These are phyloP conservation scores for Boechera retrofracta DNA, from an alignment of 345 rosid species.

Conservation along the genomic window DNA sequence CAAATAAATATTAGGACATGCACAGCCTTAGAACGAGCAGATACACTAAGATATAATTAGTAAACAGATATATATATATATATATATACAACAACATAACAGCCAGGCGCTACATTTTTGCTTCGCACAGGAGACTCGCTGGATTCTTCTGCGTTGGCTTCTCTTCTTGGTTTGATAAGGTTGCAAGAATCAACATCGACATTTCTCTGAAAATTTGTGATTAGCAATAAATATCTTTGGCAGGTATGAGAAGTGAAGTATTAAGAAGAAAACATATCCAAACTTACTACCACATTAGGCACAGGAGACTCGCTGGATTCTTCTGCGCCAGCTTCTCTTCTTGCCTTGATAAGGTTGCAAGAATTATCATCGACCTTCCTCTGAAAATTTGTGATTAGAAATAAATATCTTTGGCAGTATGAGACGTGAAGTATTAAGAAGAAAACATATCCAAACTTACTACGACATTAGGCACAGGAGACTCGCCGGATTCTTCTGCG, in stretches of 20 bases:
- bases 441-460: no score
- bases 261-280: background rate
- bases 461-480: conserved; percentile 1
- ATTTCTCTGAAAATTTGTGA: conserved; percentile 19
- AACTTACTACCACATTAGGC: no score
- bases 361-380: no score
- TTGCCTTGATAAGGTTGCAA: no score
- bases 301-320: no score
- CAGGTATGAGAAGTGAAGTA: conserved; percentile 13
- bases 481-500: conserved; percentile 16
- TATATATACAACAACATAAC: background rate
- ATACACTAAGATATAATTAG: background rate
- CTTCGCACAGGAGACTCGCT: conserved; percentile 21
- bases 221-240: conserved; percentile 8
- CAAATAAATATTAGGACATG: background rate
- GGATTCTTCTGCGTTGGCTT: conserved; percentile 16
- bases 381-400: no score
- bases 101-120: conserved; percentile 4
- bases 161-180: conserved; percentile 11
- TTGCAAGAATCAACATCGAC: conserved; percentile 35
- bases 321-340: no score
- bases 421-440: no score
- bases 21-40: background rate
- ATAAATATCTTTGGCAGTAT: no score
- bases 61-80: background rate